Percentiles rank a stretch among this genome's conserved stretches.
These are phyloP conservation scores for Pythium pyrilobum DNA, from an alignment of 352 stramenopile genomes.

Conservation along the genomic window DNA sequence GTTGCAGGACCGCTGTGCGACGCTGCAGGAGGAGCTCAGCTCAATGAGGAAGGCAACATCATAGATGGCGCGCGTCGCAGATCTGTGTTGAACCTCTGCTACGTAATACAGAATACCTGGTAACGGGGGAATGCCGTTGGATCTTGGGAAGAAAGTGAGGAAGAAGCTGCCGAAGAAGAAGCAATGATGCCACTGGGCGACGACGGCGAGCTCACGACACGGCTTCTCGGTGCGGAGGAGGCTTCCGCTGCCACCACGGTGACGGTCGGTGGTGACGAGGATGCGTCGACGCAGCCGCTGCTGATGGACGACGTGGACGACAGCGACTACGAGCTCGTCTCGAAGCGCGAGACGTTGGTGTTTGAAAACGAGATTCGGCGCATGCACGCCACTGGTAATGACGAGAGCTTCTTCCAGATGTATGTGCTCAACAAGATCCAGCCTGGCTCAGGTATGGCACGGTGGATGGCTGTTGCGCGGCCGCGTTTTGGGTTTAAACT, in stretches of 20 bases:
- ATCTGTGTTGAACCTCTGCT: not conserved
- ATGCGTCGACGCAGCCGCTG: conserved; percentile 4
- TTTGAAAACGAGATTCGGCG: conserved; percentile 61
- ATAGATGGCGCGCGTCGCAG: not conserved
- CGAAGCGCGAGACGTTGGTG: conserved; percentile 71
- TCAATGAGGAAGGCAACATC: not conserved
- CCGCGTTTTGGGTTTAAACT: too few relatives aligned
- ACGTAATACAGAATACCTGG: not conserved
- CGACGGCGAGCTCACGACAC: conserved; percentile 22
- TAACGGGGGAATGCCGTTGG: not conserved
- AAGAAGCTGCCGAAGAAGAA: not conserved
- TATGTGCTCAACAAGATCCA: conserved; percentile 82
- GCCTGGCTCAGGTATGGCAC: conserved; percentile 65
- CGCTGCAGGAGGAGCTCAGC: conserved; percentile 14
- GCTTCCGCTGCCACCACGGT: not conserved
- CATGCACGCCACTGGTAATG: conserved; percentile 25
- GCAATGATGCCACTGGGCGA: conserved; percentile 28
- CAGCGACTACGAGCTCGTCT: conserved; percentile 68
- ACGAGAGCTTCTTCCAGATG: conserved; percentile 54
- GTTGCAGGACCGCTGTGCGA: conserved; percentile 22
- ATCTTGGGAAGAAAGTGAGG: not conserved
- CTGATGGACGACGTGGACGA: conserved; percentile 17
- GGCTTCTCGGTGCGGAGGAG: conserved; percentile 15
- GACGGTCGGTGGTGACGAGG: not conserved
- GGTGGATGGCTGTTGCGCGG: conserved; percentile 49